phyloP scores from a whole-genome alignment of 495 filamentous ascomycete genomes.

The Aspergillus mulundensis region DNA sequence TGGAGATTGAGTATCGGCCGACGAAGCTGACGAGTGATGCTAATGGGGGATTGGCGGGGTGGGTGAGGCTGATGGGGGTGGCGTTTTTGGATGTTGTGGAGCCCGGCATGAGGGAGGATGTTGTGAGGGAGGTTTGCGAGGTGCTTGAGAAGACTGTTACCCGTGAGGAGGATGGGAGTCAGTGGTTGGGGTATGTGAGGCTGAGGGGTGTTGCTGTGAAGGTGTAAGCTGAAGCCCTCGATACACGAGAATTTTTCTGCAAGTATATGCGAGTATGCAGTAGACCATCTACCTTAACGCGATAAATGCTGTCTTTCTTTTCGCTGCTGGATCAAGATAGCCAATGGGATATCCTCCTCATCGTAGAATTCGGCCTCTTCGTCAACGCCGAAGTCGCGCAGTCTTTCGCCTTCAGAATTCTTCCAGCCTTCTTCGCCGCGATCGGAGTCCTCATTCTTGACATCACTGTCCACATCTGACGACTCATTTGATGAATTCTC shows the following conservation, averaged over 20 bases:
- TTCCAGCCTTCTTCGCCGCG: constrained; percentile 67
- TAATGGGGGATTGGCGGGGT: constrained; percentile 63
- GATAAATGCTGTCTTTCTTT: constrained; percentile 7
- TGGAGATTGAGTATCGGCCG: constrained; percentile 64
- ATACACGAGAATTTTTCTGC: background rate
- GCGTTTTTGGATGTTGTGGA: constrained; percentile 51
- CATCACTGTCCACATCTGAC: constrained; percentile 10
- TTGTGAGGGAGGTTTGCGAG: constrained; percentile 52
- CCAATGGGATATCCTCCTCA: constrained; percentile 78
- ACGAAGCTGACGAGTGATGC: constrained; percentile 50
- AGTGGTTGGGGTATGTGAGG: constrained; percentile 68
- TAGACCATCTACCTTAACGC: background rate
- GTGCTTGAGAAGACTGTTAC: constrained; percentile 51
- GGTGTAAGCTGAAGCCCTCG: background rate
- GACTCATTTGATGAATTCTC: constrained; percentile 31
- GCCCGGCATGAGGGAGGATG: constrained; percentile 48
- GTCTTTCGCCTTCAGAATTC: constrained; percentile 78
- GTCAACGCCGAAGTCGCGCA: constrained; percentile 89
- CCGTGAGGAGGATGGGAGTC: constrained; percentile 52
- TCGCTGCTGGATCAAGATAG: constrained; percentile 30
- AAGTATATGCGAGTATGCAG: background rate
- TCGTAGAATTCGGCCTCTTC: constrained; percentile 75
- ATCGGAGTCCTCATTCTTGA: constrained; percentile 25
- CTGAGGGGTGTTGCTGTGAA: constrained; percentile 61
- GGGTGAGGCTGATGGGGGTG: constrained; percentile 63